A percentile compares a stretch with the other conserved stretches of the same genome.
These are phyloP conservation scores for Rosa chinensis DNA, from an alignment of 306 rosid genomes.

Conservation along the genomic window DNA sequence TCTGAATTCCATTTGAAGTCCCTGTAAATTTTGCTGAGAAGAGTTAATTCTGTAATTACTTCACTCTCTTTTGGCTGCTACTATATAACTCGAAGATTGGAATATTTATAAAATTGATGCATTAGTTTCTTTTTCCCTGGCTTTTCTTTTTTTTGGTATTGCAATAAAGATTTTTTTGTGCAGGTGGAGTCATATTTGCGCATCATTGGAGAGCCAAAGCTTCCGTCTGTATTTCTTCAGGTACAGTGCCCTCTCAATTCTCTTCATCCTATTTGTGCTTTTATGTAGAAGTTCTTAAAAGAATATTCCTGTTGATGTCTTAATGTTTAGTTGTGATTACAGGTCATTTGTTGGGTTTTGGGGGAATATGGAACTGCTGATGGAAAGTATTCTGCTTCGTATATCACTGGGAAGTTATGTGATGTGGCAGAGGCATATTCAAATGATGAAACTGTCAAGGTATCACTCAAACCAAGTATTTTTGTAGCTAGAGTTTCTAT, in stretches of 20 bases:
- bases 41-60: not conserved
- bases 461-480: no score
- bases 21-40: no score
- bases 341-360: no score
- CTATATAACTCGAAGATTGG: not conserved
- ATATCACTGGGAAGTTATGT: no score
- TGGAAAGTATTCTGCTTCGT: no score
- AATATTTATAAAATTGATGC: not conserved
- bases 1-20: no score
- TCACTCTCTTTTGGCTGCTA: not conserved
- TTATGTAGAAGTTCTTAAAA: not conserved
- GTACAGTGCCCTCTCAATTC: constrained; percentile 37
- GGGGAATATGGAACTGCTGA: no score
- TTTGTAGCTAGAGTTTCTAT: no score
- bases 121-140: not conserved
- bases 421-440: no score
- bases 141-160: not conserved
- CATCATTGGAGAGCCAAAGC: constrained; percentile 86
- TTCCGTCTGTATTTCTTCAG: constrained; percentile 91
- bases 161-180: constrained; percentile 19
- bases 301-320: constrained; percentile 21
- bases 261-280: constrained; percentile 4
- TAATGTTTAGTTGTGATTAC: no score
- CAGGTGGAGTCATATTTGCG: constrained; percentile 89
- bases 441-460: no score